Conservation (phyloP, 1,284 basidiomycete species). For the Stygiomarasmius scandens region DNA sequence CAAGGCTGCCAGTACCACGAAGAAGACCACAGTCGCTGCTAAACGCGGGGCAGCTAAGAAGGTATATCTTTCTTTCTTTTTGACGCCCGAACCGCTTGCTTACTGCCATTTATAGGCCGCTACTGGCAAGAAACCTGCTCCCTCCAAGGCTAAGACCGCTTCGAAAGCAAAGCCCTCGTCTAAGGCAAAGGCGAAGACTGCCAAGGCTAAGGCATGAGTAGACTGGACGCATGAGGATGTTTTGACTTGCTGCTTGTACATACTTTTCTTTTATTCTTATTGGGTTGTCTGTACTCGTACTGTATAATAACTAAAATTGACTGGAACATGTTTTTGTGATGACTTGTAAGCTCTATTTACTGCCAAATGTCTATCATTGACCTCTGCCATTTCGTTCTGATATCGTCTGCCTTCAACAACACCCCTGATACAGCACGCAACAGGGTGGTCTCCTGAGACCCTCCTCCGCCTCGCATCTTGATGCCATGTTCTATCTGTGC, state of each 20-base stretch:
- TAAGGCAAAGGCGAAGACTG: background rate
- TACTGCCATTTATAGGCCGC: slow-evolving; percentile 31
- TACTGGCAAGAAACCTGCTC: slow-evolving; percentile 29
- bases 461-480: slow-evolving; percentile 67
- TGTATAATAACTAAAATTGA: background rate
- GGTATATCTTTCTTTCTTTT: slow-evolving; percentile 20
- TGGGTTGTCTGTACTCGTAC: background rate
- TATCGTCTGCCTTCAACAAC: slow-evolving; percentile 77
- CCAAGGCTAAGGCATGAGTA: background rate
- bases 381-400: slow-evolving; percentile 75
- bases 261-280: background rate
- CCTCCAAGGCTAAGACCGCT: slow-evolving; percentile 21
- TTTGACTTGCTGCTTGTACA: background rate
- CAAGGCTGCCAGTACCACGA: slow-evolving; percentile 31
- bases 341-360: too few species aligned
- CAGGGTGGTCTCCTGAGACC: slow-evolving; percentile 58
- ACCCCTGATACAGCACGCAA: slow-evolving; percentile 78
- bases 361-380: slow-evolving; percentile 51
- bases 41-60: slow-evolving; percentile 32
- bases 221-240: too few species aligned
- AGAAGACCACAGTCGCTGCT: slow-evolving; percentile 38
- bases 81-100: slow-evolving; percentile 7
- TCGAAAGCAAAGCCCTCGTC: slow-evolving; percentile 38
- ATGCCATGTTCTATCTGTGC: slow-evolving; percentile 65
- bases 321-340: background rate